Evolutionary conservation across 768 basidiomycete species (phyloP).

Genomic region (Collybia sp.): DNA sequence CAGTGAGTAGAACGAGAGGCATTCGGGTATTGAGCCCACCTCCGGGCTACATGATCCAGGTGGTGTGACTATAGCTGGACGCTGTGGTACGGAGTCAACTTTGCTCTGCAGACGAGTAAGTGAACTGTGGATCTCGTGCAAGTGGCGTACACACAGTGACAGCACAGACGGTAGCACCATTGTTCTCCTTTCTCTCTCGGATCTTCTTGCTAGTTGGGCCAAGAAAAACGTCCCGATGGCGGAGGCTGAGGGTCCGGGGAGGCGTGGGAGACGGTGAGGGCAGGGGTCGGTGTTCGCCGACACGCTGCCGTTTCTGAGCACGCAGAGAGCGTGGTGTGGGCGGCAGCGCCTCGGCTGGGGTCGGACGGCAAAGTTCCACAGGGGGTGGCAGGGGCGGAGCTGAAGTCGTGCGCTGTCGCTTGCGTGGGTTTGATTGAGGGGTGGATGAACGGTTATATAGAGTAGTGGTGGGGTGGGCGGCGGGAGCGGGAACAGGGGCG

Average conservation of each 20-base stretch:
- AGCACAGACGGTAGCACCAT: no score
- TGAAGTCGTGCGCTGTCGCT: neutral
- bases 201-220: neutral
- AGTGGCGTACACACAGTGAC: no score
- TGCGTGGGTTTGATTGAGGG: neutral
- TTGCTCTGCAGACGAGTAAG: no score
- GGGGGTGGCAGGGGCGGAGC: neutral
- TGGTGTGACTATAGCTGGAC: no score
- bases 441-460: neutral
- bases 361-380: neutral
- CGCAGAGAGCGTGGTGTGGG: neutral
- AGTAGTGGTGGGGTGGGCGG: neutral
- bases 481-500: neutral
- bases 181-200: neutral
- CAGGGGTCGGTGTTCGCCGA: neutral
- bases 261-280: neutral
- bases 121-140: no score
- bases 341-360: neutral
- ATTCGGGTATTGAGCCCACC: no score
- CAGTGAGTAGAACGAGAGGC: no score
- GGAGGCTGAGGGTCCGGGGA: neutral
- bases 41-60: no score
- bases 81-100: no score
- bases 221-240: neutral
- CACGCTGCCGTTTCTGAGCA: neutral